phyloP scores from a whole-genome alignment of 805 yeast species.

The Wickerhamomyces bisporus region DNA sequence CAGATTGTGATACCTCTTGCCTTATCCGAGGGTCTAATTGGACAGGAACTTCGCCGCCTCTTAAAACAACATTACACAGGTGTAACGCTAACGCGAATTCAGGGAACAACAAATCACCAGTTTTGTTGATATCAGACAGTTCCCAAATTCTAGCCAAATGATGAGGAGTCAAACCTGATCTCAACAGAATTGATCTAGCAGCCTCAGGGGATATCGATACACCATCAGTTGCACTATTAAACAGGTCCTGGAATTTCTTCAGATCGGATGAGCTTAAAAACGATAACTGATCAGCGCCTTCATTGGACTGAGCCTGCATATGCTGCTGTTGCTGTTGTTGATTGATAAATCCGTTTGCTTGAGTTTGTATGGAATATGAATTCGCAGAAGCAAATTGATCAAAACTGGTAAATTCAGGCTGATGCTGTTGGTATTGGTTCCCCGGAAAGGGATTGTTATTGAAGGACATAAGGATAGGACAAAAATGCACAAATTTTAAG shows the following conservation, averaged over 20 bases:
- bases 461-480: no score
- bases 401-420: background rate
- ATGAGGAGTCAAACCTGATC: slow-evolving; percentile 72
- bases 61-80: slow-evolving; percentile 69
- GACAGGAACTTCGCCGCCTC: slow-evolving; percentile 74
- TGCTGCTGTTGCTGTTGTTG: slow-evolving; percentile 12
- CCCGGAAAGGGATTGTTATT: no score
- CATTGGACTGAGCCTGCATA: no score
- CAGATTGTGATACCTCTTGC: slow-evolving; percentile 81
- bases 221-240: slow-evolving; percentile 66
- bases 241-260: slow-evolving; percentile 74
- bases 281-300: slow-evolving; percentile 47
- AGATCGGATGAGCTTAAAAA: slow-evolving; percentile 85
- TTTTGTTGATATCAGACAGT: slow-evolving; percentile 77
- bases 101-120: slow-evolving; percentile 84
- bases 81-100: slow-evolving; percentile 92
- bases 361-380: no score
- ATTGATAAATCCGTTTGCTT: no score
- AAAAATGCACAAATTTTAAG: no score
- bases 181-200: slow-evolving; percentile 72
- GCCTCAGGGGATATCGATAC: slow-evolving; percentile 60
- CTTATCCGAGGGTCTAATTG: slow-evolving; percentile 63
- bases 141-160: slow-evolving; percentile 87
- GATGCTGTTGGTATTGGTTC: background rate
- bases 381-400: no score